Base-by-base conservation (phyloP, 257 asterid genomes). In the Forsythia viridissima region DNA sequence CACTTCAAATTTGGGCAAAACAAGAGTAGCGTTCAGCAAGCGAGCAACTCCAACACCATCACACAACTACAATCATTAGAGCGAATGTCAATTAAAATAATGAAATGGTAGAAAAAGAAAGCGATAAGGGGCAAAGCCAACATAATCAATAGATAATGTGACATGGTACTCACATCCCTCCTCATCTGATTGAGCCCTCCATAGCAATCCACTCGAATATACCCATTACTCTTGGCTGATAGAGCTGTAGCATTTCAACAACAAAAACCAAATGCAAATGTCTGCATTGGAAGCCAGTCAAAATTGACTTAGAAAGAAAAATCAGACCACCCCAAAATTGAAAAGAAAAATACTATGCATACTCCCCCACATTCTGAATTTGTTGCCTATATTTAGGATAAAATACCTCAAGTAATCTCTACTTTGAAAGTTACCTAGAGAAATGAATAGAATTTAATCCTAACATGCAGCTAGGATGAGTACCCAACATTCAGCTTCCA, bases 131-230 rank as follows among this genome's bases (percentile, higher is more conserved):
- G 52, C 21, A 8, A 41, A 18, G 12, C 24, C 37, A 63, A 71
- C 77, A 73, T 69, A 68, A 21, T 4, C 18, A 68, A 46, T 30
- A 78, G 41, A 71, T 71, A 52, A 11, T 16, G 21, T 16, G 71
- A 77, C 36, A 13, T 41, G 83, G 76, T 37, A 89, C 97, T 89
- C 78, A 96, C 99, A 82, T 96, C 99, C 88, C 99, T 90, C 87
- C 98, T 93, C 99, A 96, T 93, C 91, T 96, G 99, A 86, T 96
- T 96, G 85, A 96, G 99, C 73, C 99, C 99, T 80, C 99, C 99
- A 80, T 91, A 96, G 91, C 99, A 96, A 89, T 96, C 98, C 83
- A 96, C 93, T 63, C 99, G 92, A 80, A 96, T 80, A 78, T 92
- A 96, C 68, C 99, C 98, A 83, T 93, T 96, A 76, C 83, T 88